Base-by-base conservation (phyloP, 495 filamentous ascomycete species). In the Thermothielavioides terrestris region DNA sequence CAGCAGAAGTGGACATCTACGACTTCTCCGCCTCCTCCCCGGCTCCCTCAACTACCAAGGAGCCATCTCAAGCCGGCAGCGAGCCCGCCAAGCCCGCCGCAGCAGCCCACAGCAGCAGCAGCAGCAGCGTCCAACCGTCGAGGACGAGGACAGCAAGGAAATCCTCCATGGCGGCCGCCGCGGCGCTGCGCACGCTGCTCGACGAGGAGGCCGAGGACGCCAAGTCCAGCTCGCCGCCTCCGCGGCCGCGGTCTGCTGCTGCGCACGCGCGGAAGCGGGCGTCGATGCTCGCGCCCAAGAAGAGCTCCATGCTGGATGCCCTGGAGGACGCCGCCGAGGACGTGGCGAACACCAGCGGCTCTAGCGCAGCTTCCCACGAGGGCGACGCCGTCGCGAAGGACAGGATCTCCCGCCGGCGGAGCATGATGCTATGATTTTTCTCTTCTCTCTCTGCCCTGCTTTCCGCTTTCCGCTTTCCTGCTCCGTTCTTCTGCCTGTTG, bases 391-490 rank as follows among this genome's bases (percentile, higher is more conserved):
- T n/a, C n/a, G n/a, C n/a, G n/a, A 45, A 52, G 18, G 54, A 46
- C 40, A 53, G 49, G 55, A 55, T 53, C 7, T 49, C 63, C 39
- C 63, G 72, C 47, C 60, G 77, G 53, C 69, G 73, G 62, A 80
- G 75, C 56, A 79, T 75, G 74, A 77, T 80, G 77, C 54, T 78
- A 65, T 80, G 74, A 78, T 54, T 23, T 41, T 35, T n/a, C 31
- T 42, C 36, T 55, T 37, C 3, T 41, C 31, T 34, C 34, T 20
- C 40, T 6, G 12, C n/a, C n/a, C n/a, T n/a, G n/a, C n/a, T n/a
- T n/a, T n/a, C n/a, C n/a, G n/a, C n/a, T n/a, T n/a, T n/a, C n/a
- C n/a, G n/a, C n/a, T n/a, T n/a, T n/a, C n/a, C n/a, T n/a, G n/a
- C n/a, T 10, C 31, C 21, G n/a, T 5, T 50, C 9, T 37, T 15